These are phyloP conservation scores for Amanita rubescens DNA, from an alignment of 768 basidiomycete genomes.

Conservation along the genomic window DNA sequence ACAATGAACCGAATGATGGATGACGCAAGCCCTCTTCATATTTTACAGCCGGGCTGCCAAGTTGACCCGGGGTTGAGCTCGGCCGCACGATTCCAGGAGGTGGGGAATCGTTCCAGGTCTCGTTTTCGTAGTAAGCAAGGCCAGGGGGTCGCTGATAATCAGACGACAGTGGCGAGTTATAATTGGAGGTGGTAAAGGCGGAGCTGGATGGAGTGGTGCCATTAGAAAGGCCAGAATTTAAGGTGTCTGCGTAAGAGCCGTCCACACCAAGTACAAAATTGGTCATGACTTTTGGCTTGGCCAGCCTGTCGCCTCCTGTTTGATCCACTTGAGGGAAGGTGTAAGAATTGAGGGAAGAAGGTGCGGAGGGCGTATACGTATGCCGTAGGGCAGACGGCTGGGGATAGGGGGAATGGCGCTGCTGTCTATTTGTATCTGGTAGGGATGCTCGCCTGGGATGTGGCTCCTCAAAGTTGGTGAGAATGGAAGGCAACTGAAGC, in stretches of 20 bases:
- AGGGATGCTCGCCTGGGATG: conserved; percentile 57
- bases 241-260: conserved; percentile 34
- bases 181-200: conserved; percentile 39
- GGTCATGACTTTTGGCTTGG: conserved; percentile 40
- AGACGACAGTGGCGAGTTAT: conserved; percentile 39
- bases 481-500: conserved; percentile 71
- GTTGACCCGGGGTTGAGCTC: conserved; percentile 57
- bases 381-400: conserved; percentile 35
- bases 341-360: conserved; percentile 39
- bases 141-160: conserved; percentile 39
- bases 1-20: conserved; percentile 55
- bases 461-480: conserved; percentile 58
- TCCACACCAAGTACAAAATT: conserved; percentile 35
- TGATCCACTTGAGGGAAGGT: conserved; percentile 47
- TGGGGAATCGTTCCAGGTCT: conserved; percentile 44
- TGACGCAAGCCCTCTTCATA: conserved; percentile 69
- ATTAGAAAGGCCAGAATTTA: conserved; percentile 42
- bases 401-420: conserved; percentile 54
- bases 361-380: conserved; percentile 37
- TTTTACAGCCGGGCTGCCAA: conserved; percentile 47
- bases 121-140: conserved; percentile 39
- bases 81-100: conserved; percentile 58
- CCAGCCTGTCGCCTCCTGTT: conserved; percentile 27
- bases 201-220: conserved; percentile 45
- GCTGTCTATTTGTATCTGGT: conserved; percentile 44